Conservation (phyloP, 441 rosid species). For the Daphne laureola region DNA sequence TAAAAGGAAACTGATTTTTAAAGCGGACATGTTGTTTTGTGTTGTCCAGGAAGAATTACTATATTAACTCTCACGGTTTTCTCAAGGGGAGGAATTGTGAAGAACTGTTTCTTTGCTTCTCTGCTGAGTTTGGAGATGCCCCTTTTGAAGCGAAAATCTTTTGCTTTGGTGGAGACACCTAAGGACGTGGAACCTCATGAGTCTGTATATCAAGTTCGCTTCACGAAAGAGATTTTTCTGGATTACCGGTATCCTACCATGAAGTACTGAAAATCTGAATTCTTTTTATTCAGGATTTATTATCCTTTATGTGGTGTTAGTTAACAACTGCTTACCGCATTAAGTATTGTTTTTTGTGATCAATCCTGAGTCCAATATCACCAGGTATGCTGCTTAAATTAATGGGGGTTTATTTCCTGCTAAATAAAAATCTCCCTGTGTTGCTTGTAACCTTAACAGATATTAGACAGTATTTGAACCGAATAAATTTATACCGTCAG, state of each 20-base stretch:
- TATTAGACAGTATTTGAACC: slow-evolving; percentile 65
- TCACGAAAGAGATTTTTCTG: slow-evolving; percentile 86
- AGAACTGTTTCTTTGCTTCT: too few species aligned
- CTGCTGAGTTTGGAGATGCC: slow-evolving; percentile 47
- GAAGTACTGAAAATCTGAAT: background rate
- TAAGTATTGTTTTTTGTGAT: background rate
- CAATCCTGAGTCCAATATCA: background rate
- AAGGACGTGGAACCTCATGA: slow-evolving; percentile 62
- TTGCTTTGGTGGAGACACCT: slow-evolving; percentile 54
- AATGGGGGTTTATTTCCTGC: background rate
- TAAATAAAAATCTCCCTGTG: background rate
- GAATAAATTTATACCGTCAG: slow-evolving; percentile 72
- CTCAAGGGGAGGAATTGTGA: too few species aligned
- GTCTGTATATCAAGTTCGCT: slow-evolving; percentile 87
- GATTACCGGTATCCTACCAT: slow-evolving; percentile 82
- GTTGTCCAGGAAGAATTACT: too few species aligned
- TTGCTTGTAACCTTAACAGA: slow-evolving; percentile 36
- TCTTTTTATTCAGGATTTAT: background rate
- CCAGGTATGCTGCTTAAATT: background rate
- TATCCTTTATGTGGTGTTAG: slow-evolving; percentile 3
- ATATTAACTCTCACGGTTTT: too few species aligned
- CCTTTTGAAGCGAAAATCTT: slow-evolving; percentile 66
- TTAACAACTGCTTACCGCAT: slow-evolving; percentile 1
- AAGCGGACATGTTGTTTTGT: too few species aligned
- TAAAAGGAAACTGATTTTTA: too few species aligned